Evolutionary conservation across 257 asterid genomes (phyloP), one percentile per base, ranked within the genome.

Genomic region (Nicotiana benthamiana): DNA sequence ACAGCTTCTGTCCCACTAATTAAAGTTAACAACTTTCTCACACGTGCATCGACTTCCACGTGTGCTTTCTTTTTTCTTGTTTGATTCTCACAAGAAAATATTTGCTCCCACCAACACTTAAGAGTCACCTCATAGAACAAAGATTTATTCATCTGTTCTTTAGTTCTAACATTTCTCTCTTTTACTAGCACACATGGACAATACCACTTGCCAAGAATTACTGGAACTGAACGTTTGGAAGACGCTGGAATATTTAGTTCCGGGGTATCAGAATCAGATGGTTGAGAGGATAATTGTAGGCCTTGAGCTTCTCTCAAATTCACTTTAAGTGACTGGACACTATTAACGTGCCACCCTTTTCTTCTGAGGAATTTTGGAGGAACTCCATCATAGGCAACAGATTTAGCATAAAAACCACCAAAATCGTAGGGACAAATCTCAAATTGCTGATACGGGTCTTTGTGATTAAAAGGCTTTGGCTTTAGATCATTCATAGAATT

Each of bases 21-120:
- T n/a, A 86, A 30, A 64, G 91, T 86, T 12, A 86, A n/a, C 83
- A 88, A 62, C 84, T 89, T 91, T 81, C 80, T 91, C 72, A 94
- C 91, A 12, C 84, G 80, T 4, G 88, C 88, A 80, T 90, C 84
- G 16, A 94, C 84, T 3, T 53, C 86, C 34, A 92, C 93, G 0
- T 16, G 62, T 7, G 79, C 79, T 48, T 22, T 24, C 9, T 48
- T 60, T 16, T 16, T 30, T 13, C 59, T 22, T 12, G 85, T 77
- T 40, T 82, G 88, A 9, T 91, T 92, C 64, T 88, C 90, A 26
- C 85, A 87, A 0, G 81, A 76, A 34, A 88, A 89, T 72, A 94
- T 87, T 79, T 83, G 82, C 78, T 94, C 97, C 98, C 98, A 94
- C 97, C 98, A 91, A 34, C 82, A 88, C 89, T 94, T 89, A 3